A percentile compares a stretch with the other conserved stretches of the same genome.
Evolutionary conservation across 2,329 filamentous ascomycete genomes (phyloP).

Genomic region (Aspergillus pseudoterreus): DNA sequence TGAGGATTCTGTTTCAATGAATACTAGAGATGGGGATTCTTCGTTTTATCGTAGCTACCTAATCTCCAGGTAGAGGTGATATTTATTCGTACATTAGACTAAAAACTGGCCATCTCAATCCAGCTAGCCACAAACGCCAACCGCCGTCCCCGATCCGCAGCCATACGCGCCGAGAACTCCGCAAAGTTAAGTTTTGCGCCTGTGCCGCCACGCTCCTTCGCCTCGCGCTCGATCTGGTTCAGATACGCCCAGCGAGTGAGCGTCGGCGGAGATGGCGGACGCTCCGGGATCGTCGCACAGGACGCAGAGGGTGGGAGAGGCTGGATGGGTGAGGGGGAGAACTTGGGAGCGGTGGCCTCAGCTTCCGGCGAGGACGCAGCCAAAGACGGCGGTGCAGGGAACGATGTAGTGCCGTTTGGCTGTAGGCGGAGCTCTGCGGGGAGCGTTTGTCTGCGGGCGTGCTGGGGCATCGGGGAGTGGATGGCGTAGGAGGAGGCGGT

Average conservation of each 20-base stretch:
- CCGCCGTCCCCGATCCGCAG: constrained; percentile 61
- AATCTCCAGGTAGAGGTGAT: background rate
- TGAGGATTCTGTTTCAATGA: too few relatives aligned
- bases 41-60: too few relatives aligned
- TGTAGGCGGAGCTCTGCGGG: constrained; percentile 37
- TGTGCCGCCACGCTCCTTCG: constrained; percentile 68
- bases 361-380: constrained; percentile 29
- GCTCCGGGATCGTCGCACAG: constrained; percentile 14
- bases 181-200: constrained; percentile 68
- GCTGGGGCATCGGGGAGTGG: constrained; percentile 16
- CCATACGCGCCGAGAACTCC: constrained; percentile 77
- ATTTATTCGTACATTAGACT: constrained; percentile 3
- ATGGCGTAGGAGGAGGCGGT: background rate
- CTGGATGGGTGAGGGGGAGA: constrained; percentile 32
- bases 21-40: too few relatives aligned
- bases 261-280: constrained; percentile 23
- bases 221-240: constrained; percentile 65
- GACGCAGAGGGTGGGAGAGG: constrained; percentile 22
- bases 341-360: constrained; percentile 32
- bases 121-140: constrained; percentile 82
- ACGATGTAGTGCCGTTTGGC: constrained; percentile 29
- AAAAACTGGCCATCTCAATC: constrained; percentile 73
- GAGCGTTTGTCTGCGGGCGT: constrained; percentile 20
- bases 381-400: constrained; percentile 29
- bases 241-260: constrained; percentile 50